These are phyloP conservation scores for Mycosarcoma maydis DNA, from an alignment of 1,284 basidiomycete species.

Conservation along the genomic window DNA sequence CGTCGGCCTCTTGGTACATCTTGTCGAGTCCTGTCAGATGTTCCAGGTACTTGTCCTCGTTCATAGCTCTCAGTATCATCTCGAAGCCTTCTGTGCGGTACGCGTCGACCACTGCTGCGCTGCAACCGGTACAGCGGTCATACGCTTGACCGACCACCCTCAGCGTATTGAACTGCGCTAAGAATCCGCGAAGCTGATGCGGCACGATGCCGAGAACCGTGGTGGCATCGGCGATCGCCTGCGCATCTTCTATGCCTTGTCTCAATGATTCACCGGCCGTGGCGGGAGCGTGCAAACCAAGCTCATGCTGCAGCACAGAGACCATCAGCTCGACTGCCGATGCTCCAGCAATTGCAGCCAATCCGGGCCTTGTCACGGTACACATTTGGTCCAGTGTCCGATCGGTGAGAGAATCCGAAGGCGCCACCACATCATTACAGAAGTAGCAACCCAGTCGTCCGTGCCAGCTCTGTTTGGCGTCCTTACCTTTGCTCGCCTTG, in stretches of 20 bases:
- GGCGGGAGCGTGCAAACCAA: constrained; percentile 35
- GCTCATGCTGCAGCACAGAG: constrained; percentile 82
- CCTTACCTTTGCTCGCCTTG: neutral
- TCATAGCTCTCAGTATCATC: constrained; percentile 84
- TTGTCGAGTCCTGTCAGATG: constrained; percentile 84
- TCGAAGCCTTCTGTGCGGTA: constrained; percentile 76
- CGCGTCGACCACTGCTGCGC: constrained; percentile 47
- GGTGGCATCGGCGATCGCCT: constrained; percentile 24
- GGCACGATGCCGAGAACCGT: constrained; percentile 79
- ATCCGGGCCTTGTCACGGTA: constrained; percentile 94
- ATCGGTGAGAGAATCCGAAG: constrained; percentile 89
- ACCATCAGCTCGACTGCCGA: constrained; percentile 91
- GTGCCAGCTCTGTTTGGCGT: constrained; percentile 40
- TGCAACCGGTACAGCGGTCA: constrained; percentile 87
- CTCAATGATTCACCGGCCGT: constrained; percentile 29
- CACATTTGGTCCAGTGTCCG: constrained; percentile 99
- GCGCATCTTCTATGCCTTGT: constrained; percentile 22
- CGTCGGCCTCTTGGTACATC: constrained; percentile 60
- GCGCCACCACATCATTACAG: constrained; percentile 97
- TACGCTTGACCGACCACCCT: constrained; percentile 87
- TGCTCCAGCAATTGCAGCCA: constrained; percentile 89
- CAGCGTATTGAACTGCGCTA: constrained; percentile 84
- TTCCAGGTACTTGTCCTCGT: constrained; percentile 81
- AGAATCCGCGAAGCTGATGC: constrained; percentile 90
- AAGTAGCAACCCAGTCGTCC: constrained; percentile 83